Percentiles rank a stretch among this genome's conserved stretches.
phyloP scores from a whole-genome alignment of 169 alveolate species.

The Cryptosporidium sp. region DNA sequence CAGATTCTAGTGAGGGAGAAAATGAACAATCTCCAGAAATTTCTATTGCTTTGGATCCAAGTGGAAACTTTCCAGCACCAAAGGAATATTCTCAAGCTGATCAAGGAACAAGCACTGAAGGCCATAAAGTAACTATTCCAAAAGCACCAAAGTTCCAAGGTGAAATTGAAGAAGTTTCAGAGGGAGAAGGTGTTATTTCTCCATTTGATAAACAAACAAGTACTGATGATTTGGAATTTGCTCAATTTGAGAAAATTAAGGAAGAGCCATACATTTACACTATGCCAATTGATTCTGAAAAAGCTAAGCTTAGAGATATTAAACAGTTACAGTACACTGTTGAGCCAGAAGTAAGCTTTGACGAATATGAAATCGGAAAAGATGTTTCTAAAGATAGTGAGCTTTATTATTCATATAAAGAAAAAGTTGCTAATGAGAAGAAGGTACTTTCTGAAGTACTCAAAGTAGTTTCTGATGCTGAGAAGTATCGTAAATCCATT shows the following conservation, averaged over 20 bases:
- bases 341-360: constrained; percentile 71
- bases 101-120: neutral
- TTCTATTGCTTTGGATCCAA: constrained; percentile 38
- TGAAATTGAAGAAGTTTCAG: constrained; percentile 64
- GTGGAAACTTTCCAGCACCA: constrained; percentile 38
- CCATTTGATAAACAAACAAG: constrained; percentile 67
- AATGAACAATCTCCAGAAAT: constrained; percentile 36
- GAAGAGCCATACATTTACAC: constrained; percentile 32
- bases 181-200: constrained; percentile 46
- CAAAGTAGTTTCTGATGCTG: constrained; percentile 60
- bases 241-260: constrained; percentile 36
- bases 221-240: constrained; percentile 32
- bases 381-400: constrained; percentile 54
- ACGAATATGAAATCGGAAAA: constrained; percentile 57
- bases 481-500: constrained; percentile 40
- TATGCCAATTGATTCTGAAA: constrained; percentile 40
- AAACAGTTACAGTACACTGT: constrained; percentile 39
- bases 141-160: constrained; percentile 36
- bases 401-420: constrained; percentile 37
- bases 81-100: neutral
- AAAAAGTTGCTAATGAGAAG: constrained; percentile 53
- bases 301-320: constrained; percentile 40
- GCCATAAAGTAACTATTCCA: constrained; percentile 25
- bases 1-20: constrained; percentile 15
- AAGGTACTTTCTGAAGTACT: constrained; percentile 46